Percentiles rank a stretch among this genome's conserved stretches.
Conservation (phyloP, 768 basidiomycete genomes). For the Psilocybe cubensis region DNA sequence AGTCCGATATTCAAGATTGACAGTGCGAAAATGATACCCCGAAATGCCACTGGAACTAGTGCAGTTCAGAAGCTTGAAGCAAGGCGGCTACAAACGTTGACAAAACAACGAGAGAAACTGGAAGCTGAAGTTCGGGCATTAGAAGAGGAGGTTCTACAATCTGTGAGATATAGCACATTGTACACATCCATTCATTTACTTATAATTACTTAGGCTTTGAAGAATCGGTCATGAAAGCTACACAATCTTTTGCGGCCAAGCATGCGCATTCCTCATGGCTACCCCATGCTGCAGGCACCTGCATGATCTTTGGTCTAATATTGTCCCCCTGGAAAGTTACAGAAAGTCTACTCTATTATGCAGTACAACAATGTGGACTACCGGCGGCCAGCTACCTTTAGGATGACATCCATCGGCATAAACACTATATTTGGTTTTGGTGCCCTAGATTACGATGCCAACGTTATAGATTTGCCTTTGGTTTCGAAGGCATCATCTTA, state of each 20-base stretch:
- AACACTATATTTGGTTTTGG: background rate
- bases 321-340: too few relatives aligned
- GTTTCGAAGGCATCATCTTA: constrained; percentile 54
- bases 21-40: constrained; percentile 48
- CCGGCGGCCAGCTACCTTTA: background rate
- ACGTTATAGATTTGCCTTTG: constrained; percentile 11
- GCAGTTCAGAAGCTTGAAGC: constrained; percentile 68
- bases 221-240: background rate
- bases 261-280: too few relatives aligned
- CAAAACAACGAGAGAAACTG: constrained; percentile 67
- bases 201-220: background rate
- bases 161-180: constrained; percentile 8
- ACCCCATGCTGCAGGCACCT: too few relatives aligned
- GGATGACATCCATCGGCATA: background rate
- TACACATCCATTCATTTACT: background rate
- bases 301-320: too few relatives aligned
- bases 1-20: constrained; percentile 53
- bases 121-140: constrained; percentile 64
- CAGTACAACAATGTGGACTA: background rate
- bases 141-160: constrained; percentile 61
- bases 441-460: too few relatives aligned
- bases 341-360: too few relatives aligned
- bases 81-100: constrained; percentile 63
- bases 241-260: too few relatives aligned
- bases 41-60: constrained; percentile 47